These are phyloP conservation scores for Peronospora farinosa DNA, from an alignment of 352 stramenopile genomes.

Conservation along the genomic window DNA sequence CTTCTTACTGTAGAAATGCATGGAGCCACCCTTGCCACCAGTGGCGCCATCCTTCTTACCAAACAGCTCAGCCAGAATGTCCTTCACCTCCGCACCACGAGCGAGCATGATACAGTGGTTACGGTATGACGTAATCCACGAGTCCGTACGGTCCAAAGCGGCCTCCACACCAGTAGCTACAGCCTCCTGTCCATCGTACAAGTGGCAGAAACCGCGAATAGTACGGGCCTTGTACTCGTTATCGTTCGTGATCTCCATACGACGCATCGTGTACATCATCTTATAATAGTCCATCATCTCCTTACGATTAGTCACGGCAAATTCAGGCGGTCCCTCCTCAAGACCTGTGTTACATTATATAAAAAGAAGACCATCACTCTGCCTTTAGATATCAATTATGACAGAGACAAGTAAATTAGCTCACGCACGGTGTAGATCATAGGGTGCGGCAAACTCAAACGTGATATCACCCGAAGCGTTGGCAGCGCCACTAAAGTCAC, in stretches of 20 bases:
- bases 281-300: constrained; percentile 96
- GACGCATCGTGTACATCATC: constrained; percentile 99
- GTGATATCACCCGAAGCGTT: constrained; percentile 52
- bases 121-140: constrained; percentile 99
- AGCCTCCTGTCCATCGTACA: constrained; percentile 99
- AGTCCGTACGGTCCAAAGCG: constrained; percentile 91
- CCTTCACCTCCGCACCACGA: constrained; percentile 90
- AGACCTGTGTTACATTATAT: constrained; percentile 37
- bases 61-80: constrained; percentile 95
- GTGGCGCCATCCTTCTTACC: constrained; percentile 87
- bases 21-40: constrained; percentile 96
- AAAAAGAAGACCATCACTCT: constrained; percentile 11
- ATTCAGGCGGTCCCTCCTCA: constrained; percentile 55
- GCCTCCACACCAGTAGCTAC: constrained; percentile 96
- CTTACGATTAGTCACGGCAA: constrained; percentile 88
- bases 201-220: constrained; percentile 99
- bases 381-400: background rate
- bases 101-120: constrained; percentile 98
- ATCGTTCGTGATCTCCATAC: constrained; percentile 99
- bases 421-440: constrained; percentile 74
- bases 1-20: constrained; percentile 99
- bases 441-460: constrained; percentile 63
- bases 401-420: background rate
- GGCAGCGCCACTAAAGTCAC: constrained; percentile 56
- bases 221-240: constrained; percentile 99